Conservation (phyloP, 1,284 basidiomycete genomes). For the Cystobasidium pallidum region DNA sequence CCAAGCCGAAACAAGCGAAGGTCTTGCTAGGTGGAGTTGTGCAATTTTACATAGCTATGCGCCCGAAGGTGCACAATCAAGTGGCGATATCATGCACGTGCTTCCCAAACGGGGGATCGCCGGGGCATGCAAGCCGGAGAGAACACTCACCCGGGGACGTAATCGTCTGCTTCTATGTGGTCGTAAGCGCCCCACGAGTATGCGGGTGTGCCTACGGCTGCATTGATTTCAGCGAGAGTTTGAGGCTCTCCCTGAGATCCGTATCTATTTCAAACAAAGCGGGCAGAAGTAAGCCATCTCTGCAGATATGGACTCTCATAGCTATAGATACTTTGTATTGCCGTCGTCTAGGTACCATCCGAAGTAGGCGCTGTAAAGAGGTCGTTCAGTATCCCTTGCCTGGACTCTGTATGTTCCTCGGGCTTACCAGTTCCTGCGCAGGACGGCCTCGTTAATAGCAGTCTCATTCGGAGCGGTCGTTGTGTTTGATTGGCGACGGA, state of each 20-base stretch:
- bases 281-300: neutral
- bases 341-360: conserved; percentile 39
- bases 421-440: conserved; percentile 35
- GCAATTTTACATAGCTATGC: too few relatives aligned
- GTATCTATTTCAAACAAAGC: neutral
- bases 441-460: conserved; percentile 11
- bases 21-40: too few relatives aligned
- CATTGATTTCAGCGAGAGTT: conserved; percentile 39
- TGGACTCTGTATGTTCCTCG: neutral
- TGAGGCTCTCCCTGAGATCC: conserved; percentile 33
- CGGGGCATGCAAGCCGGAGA: neutral
- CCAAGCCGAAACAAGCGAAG: too few relatives aligned
- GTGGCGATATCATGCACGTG: conserved; percentile 4
- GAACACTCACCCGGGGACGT: conserved; percentile 20
- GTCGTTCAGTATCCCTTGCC: neutral
- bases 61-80: neutral
- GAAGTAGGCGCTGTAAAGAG: conserved; percentile 23
- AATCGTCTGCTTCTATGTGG: conserved; percentile 35
- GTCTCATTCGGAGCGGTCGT: conserved; percentile 1
- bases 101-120: neutral
- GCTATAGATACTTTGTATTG: conserved; percentile 6
- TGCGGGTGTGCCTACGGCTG: conserved; percentile 24
- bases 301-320: neutral
- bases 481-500: neutral
- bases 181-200: conserved; percentile 34